A percentile compares a stretch with the other conserved stretches of the same genome.
Evolutionary conservation across 805 yeast genomes (phyloP).

Genomic region (Dipodascus geniculatus): DNA sequence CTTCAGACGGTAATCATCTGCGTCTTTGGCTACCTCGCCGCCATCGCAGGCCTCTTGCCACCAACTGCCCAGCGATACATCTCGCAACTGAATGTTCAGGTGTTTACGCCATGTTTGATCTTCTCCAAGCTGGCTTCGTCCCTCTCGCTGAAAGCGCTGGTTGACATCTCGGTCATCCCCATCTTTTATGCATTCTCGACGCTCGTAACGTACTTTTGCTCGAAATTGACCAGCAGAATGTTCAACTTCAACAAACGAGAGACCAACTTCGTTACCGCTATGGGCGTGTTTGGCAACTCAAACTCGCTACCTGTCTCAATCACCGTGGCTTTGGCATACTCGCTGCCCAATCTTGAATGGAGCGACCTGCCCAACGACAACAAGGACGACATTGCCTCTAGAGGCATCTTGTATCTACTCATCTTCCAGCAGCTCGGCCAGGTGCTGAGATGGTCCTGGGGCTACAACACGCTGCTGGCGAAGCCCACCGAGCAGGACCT

Average conservation of each 20-base stretch:
- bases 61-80: conserved; percentile 67
- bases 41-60: conserved; percentile 56
- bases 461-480: conserved; percentile 47
- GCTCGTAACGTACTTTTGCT: conserved; percentile 54
- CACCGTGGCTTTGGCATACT: conserved; percentile 53
- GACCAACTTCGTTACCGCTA: conserved; percentile 85
- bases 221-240: conserved; percentile 40
- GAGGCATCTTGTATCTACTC: conserved; percentile 48
- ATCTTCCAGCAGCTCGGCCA: conserved; percentile 61
- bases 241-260: conserved; percentile 60
- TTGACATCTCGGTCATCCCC: conserved; percentile 78
- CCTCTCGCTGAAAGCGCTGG: conserved; percentile 60
- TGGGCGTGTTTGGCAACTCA: conserved; percentile 94
- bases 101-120: conserved; percentile 92
- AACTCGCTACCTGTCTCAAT: conserved; percentile 90
- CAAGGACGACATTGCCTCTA: conserved; percentile 45
- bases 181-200: conserved; percentile 76
- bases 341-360: conserved; percentile 49
- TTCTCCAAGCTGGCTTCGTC: conserved; percentile 65
- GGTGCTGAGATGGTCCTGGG: conserved; percentile 61
- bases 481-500: conserved; percentile 20
- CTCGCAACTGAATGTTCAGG: conserved; percentile 70
- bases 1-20: conserved; percentile 82
- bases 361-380: conserved; percentile 42
- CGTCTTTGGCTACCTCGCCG: conserved; percentile 76